Base-by-base conservation (phyloP, 768 basidiomycete genomes). In the Hypholoma fasciculare region DNA sequence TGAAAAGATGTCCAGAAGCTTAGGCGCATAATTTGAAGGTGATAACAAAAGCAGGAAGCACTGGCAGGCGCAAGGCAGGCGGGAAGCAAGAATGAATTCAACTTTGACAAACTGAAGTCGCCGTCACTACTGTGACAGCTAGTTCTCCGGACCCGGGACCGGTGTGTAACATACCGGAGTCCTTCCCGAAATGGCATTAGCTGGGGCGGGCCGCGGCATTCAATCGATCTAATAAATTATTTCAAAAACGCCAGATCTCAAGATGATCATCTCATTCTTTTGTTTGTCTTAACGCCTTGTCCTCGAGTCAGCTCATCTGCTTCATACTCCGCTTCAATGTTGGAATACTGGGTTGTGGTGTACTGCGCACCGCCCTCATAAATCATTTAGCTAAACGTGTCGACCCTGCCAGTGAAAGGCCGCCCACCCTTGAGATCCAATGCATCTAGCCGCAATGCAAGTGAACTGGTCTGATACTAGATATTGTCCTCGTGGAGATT, bases 401-500 rank as follows among this genome's bases (percentile, higher is more conserved):
- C 40, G 17, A 42, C 16, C 17, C 13, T 34, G 30, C 30, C 30
- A 34, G 30, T 34, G 16, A 42, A 42, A 8, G 40, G 40, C 40
- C 40, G 40, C 40, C 13, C 40, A 42, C 40, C 40, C 40, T 42
- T 42, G 16, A 42, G 40, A 42, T 42, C 40, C 40, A 42, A 34
- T 46, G 44, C 23, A 23, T 46, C 49, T 19, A 37, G 27, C 49
- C 16, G 49, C 20, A 38, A 23, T 23, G 19, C 23, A 40, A 26
- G 12, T 42, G 23, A 52, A 52, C 13, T 42, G 52, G 44, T 14
- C 48, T 49, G 48, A 49, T 49, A 30, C 27, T 14, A 23, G 27
- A 27, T 23, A 46, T 50, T 40, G 27, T 53, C 58, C 63, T 64
- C 60, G 55, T 64, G 60, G 43, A 52, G 39, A 52, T 48, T 60